phyloP scores from a whole-genome alignment of 257 asterid species.

The Forsythia viridissima region DNA sequence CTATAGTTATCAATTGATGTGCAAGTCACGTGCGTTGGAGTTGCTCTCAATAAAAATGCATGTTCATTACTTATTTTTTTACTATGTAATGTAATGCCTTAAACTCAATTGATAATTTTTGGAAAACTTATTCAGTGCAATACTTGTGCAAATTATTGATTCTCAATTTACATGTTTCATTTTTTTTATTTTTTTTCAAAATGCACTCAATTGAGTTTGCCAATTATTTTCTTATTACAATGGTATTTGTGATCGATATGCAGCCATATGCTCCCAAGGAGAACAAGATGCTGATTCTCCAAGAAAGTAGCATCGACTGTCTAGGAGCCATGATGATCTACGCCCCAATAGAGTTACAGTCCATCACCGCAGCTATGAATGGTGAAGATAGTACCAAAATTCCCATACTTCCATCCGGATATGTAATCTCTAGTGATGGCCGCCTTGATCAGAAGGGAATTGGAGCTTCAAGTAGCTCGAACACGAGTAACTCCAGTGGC shows the following conservation, averaged over 20 bases:
- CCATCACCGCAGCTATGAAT: constrained; percentile 32
- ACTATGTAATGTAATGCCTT: too few species aligned
- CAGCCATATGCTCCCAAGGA: constrained; percentile 55
- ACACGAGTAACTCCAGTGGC: constrained; percentile 20
- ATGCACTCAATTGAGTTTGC: neutral
- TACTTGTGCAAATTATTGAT: too few species aligned
- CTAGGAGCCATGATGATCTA: constrained; percentile 55
- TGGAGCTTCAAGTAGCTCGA: constrained; percentile 34
- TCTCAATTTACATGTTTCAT: neutral
- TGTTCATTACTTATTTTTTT: too few species aligned
- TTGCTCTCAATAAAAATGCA: too few species aligned
- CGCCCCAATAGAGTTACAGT: constrained; percentile 42
- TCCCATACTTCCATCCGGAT: constrained; percentile 68
- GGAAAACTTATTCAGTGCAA: too few species aligned
- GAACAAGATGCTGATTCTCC: constrained; percentile 49
- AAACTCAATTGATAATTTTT: too few species aligned
- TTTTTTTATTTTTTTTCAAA: neutral
- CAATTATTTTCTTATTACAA: neutral
- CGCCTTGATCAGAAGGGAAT: constrained; percentile 15
- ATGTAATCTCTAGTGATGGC: constrained; percentile 57
- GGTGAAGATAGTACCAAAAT: constrained; percentile 40
- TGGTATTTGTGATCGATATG: neutral
- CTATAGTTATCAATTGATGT: too few species aligned
- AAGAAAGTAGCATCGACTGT: constrained; percentile 58
- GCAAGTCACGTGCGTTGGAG: too few species aligned